Base-by-base conservation (phyloP, 1,139 yeast species). In the Spathaspora jeffriesii region DNA sequence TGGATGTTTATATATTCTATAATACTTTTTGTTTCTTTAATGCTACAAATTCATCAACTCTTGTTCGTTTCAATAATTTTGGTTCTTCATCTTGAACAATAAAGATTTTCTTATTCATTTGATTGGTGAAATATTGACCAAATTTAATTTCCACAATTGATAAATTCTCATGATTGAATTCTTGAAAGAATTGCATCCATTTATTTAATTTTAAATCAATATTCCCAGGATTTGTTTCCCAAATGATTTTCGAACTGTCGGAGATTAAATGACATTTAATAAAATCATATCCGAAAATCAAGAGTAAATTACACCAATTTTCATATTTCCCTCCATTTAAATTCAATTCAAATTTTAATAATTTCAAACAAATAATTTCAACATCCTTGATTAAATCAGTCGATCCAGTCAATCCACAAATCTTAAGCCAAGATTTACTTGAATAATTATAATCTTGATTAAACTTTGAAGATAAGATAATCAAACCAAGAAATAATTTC, bases 361-460 rank as follows among this genome's bases (percentile, higher is more conserved):
- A 65, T 32, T 64, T 58, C 49, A 88, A 72, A 37, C 86, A 71
- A n/a, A 71, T 65, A 31, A 78, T 58, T 65, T 88, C 96, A 50
- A 83, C 70, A 11, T 59, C 57, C 50, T 72, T 72, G 50, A 88
- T 70, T 49, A 78, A 81, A 40, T 64, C 55, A n/a, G 75, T 53
- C 14, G 53, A 46, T 18, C 53, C 61, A 50, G 43, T 75, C 56
- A 54, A 84, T 1, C 95, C 93, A 45, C 89, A 80, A 44, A 88
- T 83, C 59, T 81, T 82, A 46, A 86, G 72, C 96, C 96, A 88
- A n/a, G 88, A 80, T 54, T 74, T 75, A 54, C 85, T 76, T 20
- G 87, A 74, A 63, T 81, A 87, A 60, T 85, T 85, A 48, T 83
- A 79, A 64, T 88, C 96, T 61, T 84, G 90, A 52, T 79, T 73